Evolutionary conservation across 768 basidiomycete species (phyloP), one percentile per base, ranked within the genome.

Genomic region (Paxillus ammoniavirescens): DNA sequence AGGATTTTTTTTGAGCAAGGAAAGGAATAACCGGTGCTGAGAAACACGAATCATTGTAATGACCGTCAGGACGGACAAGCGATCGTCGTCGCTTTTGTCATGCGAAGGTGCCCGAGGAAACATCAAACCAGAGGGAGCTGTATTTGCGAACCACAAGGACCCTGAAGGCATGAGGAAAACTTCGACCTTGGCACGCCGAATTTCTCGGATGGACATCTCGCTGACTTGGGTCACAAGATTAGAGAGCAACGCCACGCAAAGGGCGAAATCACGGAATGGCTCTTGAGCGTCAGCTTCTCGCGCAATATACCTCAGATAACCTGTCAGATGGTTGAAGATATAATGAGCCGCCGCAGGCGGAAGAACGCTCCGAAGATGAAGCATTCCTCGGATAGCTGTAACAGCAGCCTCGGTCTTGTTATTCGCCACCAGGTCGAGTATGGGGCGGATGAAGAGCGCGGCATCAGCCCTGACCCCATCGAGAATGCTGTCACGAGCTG

Each of bases 381-480:
- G 61, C 44, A 88, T 77, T 5, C 78, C 75, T 14, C 81, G 75
- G 28, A 91, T 69, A 2, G 77, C 76, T 0, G 77, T 71, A 38
- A 84, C 72, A 0, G 84, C 85, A 5, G 67, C 60, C 2, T 70
- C 57, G 9, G 83, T 65, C 43, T 80, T 72, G 18, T 82, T 77
- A 9, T 78, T 81, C 4, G 77, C 73, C 15, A 91, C 71, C 15
- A 78, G 68, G 57, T 88, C 86, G 43, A 89, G 73, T 13, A 83
- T 68, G 17, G 86, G 81, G 9, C 87, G 79, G 12, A 80, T 74
- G 28, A 91, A 70, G n/a, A 89, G 72, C 14, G 75, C 75, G 5
- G 89, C 84, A 59, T 92, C 89, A 61, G 89, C 86, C 18, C 88
- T 79, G 82, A 91, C 84, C 44, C 86, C 67, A 54, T 88, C 84